These are phyloP conservation scores for Diaporthe citri DNA, from an alignment of 2,329 filamentous ascomycete species.

Conservation along the genomic window DNA sequence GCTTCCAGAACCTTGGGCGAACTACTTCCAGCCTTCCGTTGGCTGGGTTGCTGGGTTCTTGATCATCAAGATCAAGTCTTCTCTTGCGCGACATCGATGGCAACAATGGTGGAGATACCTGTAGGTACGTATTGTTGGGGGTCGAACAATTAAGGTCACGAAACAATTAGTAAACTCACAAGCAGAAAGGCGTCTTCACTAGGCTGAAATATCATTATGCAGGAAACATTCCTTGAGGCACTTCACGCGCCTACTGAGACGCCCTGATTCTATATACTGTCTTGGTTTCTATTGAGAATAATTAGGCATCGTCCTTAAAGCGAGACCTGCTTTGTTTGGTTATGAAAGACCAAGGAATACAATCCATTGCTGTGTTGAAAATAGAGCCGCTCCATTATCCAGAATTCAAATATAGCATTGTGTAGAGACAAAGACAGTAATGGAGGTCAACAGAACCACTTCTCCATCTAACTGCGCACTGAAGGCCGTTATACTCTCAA, in stretches of 20 bases:
- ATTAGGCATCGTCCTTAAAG: neutral
- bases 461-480: too few relatives aligned
- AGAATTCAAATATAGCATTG: neutral
- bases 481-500: too few relatives aligned
- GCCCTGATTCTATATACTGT: neutral
- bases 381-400: neutral
- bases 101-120: too few relatives aligned
- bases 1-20: conserved; percentile 29
- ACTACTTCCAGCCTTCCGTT: neutral
- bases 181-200: too few relatives aligned
- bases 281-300: too few relatives aligned
- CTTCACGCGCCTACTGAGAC: neutral
- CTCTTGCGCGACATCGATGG: neutral
- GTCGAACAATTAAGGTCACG: neutral
- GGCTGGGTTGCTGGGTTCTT: neutral
- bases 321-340: neutral
- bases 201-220: neutral
- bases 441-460: too few relatives aligned
- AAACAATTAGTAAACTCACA: neutral
- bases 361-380: neutral
- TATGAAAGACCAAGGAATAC: neutral
- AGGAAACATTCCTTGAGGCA: too few relatives aligned
- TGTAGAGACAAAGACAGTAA: neutral
- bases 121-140: too few relatives aligned
- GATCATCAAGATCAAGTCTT: neutral